Conservation (phyloP, 306 rosid species). For the Castanea crenata region DNA sequence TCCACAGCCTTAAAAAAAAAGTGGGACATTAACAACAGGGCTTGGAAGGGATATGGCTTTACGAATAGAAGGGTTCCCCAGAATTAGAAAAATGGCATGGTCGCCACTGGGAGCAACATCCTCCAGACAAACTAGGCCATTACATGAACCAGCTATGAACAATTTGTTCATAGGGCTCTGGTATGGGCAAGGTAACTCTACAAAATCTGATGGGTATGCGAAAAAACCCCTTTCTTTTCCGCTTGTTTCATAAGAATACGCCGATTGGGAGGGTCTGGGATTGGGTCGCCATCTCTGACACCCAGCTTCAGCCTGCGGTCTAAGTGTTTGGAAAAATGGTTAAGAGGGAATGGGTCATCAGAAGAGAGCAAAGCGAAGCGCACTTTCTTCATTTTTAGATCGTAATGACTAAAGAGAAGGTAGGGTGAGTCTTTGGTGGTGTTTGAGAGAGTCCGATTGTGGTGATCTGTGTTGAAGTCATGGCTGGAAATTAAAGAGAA, state of each 20-base stretch:
- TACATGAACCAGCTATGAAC: neutral
- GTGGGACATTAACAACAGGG: too few relatives aligned
- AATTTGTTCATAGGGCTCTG: neutral
- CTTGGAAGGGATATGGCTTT: neutral
- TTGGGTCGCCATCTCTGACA: too few relatives aligned
- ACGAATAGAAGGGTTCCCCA: conserved; percentile 17
- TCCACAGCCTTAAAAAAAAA: too few relatives aligned
- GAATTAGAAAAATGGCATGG: neutral
- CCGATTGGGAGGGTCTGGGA: too few relatives aligned
- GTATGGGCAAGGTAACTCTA: neutral
- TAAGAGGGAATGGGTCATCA: too few relatives aligned
- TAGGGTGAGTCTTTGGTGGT: neutral
- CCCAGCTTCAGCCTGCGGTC: too few relatives aligned
- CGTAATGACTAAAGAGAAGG: neutral
- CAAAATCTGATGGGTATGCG: neutral
- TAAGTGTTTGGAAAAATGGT: too few relatives aligned
- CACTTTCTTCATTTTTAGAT: too few relatives aligned
- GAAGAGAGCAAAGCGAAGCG: too few relatives aligned
- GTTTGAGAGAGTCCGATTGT: neutral
- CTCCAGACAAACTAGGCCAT: conserved; percentile 5
- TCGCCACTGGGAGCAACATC: neutral
- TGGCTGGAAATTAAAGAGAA: neutral
- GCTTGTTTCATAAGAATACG: too few relatives aligned
- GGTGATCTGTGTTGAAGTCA: conserved; percentile 9
- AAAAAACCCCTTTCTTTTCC: too few relatives aligned